Percentiles rank a stretch among this genome's conserved stretches.
Evolutionary conservation across 305 asterid species (phyloP).

Genomic region (Salvia sclarea): DNA sequence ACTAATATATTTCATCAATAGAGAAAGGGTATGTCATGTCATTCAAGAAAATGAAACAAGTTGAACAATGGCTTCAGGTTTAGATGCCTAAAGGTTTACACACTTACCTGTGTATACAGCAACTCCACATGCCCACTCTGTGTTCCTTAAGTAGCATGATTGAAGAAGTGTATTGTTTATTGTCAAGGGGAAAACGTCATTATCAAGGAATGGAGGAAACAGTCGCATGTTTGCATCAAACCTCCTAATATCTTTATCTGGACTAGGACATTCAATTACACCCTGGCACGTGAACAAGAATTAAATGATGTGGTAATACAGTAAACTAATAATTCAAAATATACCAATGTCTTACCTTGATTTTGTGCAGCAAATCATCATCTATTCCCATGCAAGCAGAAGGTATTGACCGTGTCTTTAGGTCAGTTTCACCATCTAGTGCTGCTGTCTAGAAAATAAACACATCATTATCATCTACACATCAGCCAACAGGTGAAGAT

Average conservation of each 20-base stretch:
- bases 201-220: conserved; percentile 97
- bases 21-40: not conserved
- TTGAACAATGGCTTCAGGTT: not conserved
- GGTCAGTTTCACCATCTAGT: conserved; percentile 97
- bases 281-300: conserved; percentile 58
- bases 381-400: conserved; percentile 97
- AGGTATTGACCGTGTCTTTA: conserved; percentile 88
- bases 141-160: conserved; percentile 94
- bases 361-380: conserved; percentile 81
- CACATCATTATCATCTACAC: conserved; percentile 19
- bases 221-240: conserved; percentile 93
- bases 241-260: conserved; percentile 93
- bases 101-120: conserved; percentile 92
- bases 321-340: conserved; percentile 9
- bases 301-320: conserved; percentile 21
- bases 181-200: conserved; percentile 90
- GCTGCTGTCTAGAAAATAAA: conserved; percentile 77
- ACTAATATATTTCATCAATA: not conserved
- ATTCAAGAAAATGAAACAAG: not conserved
- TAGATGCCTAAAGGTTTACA: conserved; percentile 27
- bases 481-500: conserved; percentile 21
- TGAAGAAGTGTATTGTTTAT: conserved; percentile 89
- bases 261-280: conserved; percentile 90
- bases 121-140: conserved; percentile 99
- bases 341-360: conserved; percentile 62